Conservation (phyloP, 176 grass and related monocot species). For the Paspalum vaginatum region DNA sequence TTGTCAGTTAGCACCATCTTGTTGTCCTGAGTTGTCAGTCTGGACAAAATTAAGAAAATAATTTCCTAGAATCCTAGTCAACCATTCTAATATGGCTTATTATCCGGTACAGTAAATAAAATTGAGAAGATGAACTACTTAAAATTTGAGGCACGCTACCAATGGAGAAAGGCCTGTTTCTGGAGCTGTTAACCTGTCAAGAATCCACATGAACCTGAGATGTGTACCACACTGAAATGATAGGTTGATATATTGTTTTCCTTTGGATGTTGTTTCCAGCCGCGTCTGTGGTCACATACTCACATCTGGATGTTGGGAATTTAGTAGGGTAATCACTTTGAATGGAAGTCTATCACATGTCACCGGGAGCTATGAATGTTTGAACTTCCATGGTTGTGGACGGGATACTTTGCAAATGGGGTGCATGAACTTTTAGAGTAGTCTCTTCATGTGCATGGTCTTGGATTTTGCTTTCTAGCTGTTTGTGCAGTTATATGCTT, state of each 20-base stretch:
- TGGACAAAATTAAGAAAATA: constrained; percentile 28
- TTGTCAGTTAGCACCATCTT: constrained; percentile 28
- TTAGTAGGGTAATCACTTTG: no score
- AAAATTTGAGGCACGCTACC: neutral
- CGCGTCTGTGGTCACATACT: neutral
- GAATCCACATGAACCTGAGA: neutral
- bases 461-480: neutral
- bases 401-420: neutral
- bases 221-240: constrained; percentile 16
- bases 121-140: neutral
- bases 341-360: no score
- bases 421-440: neutral
- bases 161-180: constrained; percentile 1
- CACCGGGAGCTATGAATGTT: neutral
- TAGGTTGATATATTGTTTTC: neutral
- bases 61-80: neutral
- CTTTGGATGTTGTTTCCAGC: neutral
- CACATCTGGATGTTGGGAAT: neutral
- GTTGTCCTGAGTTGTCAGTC: neutral
- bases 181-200: neutral
- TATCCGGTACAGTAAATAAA: neutral
- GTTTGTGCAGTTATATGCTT: neutral
- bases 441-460: no score
- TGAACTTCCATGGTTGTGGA: neutral
- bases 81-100: constrained; percentile 4